These are phyloP conservation scores for Tulasnella sp. DNA, from an alignment of 768 basidiomycete species.

Conservation along the genomic window DNA sequence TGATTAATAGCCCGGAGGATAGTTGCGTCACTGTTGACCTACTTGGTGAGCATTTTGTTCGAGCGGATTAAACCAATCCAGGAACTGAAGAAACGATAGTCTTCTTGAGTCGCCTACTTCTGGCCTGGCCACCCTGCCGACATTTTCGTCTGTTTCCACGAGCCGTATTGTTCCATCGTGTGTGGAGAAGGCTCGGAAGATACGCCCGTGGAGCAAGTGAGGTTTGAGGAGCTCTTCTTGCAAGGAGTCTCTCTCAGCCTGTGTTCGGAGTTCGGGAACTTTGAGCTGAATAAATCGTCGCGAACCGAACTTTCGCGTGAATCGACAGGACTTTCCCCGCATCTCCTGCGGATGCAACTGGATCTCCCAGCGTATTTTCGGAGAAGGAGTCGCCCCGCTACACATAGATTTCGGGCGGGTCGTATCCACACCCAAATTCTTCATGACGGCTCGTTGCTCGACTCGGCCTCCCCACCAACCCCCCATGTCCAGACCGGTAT, in stretches of 20 bases:
- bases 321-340: conserved; percentile 51
- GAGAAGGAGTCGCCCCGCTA: not conserved
- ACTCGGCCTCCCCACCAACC: conserved; percentile 62
- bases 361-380: conserved; percentile 39
- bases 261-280: not conserved
- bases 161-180: conserved; percentile 57
- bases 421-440: not conserved
- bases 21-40: conserved; percentile 17
- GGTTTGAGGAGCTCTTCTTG: conserved; percentile 50
- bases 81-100: conserved; percentile 46
- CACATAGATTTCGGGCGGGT: not conserved
- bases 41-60: conserved; percentile 52
- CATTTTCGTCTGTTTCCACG: conserved; percentile 51
- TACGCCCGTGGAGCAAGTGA: conserved; percentile 51
- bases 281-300: conserved; percentile 47
- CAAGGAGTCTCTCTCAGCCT: conserved; percentile 27
- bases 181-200: conserved; percentile 59
- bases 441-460: conserved; percentile 27
- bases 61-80: conserved; percentile 56
- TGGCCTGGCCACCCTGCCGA: not conserved
- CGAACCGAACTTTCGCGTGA: conserved; percentile 63
- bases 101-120: conserved; percentile 24
- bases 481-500: conserved; percentile 22
- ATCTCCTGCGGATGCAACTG: conserved; percentile 50
- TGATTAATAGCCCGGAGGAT: not conserved